Evolutionary conservation across 75 land plant species (phyloP).

Genomic region (Pinus tabuliformis): DNA sequence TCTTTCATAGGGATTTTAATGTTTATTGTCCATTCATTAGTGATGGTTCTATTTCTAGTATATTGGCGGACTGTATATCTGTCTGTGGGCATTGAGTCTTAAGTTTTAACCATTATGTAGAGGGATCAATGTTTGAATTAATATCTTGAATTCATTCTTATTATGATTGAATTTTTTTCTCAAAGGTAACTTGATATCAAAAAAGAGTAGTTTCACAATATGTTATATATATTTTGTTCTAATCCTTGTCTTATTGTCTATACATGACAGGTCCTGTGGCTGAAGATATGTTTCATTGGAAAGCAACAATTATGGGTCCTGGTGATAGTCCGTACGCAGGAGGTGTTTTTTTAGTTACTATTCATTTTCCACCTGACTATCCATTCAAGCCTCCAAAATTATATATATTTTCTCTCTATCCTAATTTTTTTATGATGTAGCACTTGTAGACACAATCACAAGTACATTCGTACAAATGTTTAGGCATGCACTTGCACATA

Average conservation of each 20-base stretch:
- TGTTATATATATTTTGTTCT: background rate
- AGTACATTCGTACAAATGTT: background rate
- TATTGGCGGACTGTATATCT: background rate
- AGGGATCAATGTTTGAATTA: background rate
- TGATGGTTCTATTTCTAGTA: background rate
- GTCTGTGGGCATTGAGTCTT: background rate
- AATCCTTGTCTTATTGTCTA: background rate
- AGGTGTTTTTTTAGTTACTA: slow-evolving; percentile 44
- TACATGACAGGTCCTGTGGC: slow-evolving; percentile 27
- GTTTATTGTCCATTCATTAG: background rate
- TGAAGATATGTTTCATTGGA: slow-evolving; percentile 56
- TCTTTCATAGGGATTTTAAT: background rate
- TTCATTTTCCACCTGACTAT: slow-evolving; percentile 53
- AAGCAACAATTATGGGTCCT: slow-evolving; percentile 52
- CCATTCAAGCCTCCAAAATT: slow-evolving; percentile 50
- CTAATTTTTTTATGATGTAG: background rate
- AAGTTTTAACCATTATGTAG: background rate
- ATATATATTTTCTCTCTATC: background rate
- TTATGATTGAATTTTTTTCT: background rate
- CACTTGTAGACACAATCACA: too few relatives aligned
- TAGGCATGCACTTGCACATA: background rate
- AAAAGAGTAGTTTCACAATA: background rate
- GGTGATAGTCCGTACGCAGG: slow-evolving; percentile 38
- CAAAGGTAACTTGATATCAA: background rate
- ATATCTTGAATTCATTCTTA: background rate